A percentile compares a stretch with the other conserved stretches of the same genome.
phyloP scores from a whole-genome alignment of 495 filamentous ascomycete species.

The Aspergillus steynii region DNA sequence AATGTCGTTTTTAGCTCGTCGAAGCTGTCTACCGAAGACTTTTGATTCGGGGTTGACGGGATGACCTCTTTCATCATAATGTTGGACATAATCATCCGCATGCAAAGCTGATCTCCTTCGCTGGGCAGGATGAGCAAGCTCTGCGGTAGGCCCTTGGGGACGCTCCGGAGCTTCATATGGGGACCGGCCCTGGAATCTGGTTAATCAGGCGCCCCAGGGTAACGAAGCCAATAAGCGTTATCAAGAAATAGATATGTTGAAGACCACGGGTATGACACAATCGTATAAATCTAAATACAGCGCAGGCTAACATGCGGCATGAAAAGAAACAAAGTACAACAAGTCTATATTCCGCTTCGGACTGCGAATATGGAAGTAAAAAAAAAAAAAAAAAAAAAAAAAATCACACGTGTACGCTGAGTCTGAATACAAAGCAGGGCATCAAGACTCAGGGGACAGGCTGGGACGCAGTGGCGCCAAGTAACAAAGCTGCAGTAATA shows the following conservation, averaged over 20 bases:
- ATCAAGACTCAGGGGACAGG: background rate
- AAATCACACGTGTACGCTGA: background rate
- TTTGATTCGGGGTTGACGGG: constrained; percentile 62
- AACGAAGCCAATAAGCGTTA: background rate
- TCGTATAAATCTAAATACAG: background rate
- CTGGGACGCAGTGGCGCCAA: background rate
- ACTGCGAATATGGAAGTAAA: background rate
- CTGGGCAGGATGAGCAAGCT: constrained; percentile 20
- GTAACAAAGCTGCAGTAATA: background rate
- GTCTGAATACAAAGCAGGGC: background rate
- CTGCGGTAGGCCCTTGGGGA: constrained; percentile 15
- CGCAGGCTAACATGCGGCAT: background rate
- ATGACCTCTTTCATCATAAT: constrained; percentile 70
- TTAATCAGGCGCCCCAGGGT: background rate
- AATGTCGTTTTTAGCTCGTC: constrained; percentile 58
- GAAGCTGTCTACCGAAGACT: constrained; percentile 40
- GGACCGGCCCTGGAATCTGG: constrained; percentile 60
- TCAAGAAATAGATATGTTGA: background rate
- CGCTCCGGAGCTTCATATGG: constrained; percentile 64
- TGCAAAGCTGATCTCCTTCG: constrained; percentile 39
- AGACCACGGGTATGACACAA: background rate
- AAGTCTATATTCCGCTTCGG: background rate
- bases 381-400: too few species aligned
- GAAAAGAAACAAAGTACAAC: background rate
- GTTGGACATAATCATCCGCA: constrained; percentile 54